A percentile compares a stretch with the other conserved stretches of the same genome.
These are phyloP conservation scores for Acanthamoeba castellanii DNA, from an alignment of 208 protist species.

Conservation along the genomic window DNA sequence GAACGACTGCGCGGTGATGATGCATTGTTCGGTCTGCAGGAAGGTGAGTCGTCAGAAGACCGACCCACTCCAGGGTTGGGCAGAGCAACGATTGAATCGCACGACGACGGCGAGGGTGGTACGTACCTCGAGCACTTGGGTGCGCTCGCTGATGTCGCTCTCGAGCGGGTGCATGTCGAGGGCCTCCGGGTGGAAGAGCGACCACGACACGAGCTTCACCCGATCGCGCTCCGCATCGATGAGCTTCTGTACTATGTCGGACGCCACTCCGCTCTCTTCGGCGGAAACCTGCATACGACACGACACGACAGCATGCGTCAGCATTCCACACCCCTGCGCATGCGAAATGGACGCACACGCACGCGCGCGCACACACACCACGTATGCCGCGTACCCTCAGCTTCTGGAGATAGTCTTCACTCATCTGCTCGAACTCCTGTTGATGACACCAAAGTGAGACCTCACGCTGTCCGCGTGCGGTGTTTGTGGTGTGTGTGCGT, in stretches of 20 bases:
- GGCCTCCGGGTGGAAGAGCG: background rate
- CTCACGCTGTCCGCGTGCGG: too few species aligned
- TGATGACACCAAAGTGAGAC: too few species aligned
- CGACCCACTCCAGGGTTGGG: background rate
- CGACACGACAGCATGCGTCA: background rate
- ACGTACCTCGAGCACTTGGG: background rate
- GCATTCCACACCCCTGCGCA: too few species aligned
- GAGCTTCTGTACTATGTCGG: background rate
- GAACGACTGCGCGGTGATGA: background rate
- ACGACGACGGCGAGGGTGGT: too few species aligned
- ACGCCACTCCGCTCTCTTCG: background rate
- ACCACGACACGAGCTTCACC: background rate
- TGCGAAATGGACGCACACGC: background rate
- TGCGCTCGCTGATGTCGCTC: background rate
- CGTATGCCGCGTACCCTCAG: background rate
- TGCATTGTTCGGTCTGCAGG: background rate
- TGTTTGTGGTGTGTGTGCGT: too few species aligned
- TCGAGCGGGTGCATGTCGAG: background rate
- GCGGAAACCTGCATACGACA: background rate
- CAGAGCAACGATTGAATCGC: background rate
- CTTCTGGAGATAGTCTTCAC: background rate
- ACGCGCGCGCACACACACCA: background rate
- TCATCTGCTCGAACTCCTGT: conserved; percentile 2
- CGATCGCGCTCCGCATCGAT: background rate
- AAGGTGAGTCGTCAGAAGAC: background rate